phyloP scores from a whole-genome alignment of 2,329 filamentous ascomycete species.

The Arthrinium phaeospermum region DNA sequence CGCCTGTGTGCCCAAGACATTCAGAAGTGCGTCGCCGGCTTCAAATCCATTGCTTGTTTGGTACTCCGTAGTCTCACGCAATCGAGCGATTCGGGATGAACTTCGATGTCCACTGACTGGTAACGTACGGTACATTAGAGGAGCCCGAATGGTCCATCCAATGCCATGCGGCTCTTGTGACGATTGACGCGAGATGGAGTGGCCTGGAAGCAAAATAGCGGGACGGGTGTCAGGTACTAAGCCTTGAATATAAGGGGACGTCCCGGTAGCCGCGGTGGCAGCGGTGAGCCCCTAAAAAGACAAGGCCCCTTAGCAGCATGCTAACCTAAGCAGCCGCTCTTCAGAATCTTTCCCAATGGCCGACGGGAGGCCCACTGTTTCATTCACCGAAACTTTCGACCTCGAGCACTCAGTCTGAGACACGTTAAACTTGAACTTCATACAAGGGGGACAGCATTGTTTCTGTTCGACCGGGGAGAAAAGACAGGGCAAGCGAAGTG shows the following conservation, averaged over 20 bases:
- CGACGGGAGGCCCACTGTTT: not conserved
- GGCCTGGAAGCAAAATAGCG: not conserved
- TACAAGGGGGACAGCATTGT: not conserved
- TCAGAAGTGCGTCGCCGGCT: not conserved
- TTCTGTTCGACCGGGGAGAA: not conserved
- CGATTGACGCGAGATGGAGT: not conserved
- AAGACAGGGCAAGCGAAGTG: not conserved
- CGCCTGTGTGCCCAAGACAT: not conserved
- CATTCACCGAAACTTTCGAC: constrained; percentile 16
- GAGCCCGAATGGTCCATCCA: not conserved
- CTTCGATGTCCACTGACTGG: not conserved
- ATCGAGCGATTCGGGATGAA: not conserved
- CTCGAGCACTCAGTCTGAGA: not conserved
- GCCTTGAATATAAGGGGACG: not conserved
- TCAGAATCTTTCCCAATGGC: constrained; percentile 1
- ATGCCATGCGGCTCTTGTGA: not conserved
- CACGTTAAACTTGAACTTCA: not conserved
- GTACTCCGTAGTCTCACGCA: not conserved
- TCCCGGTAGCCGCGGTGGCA: not conserved
- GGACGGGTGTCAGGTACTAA: not conserved
- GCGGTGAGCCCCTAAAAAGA: not conserved
- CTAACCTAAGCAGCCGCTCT: not conserved
- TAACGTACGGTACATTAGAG: no score
- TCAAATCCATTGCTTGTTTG: not conserved
- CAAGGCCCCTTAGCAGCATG: not conserved